phyloP scores from a whole-genome alignment of 495 filamentous ascomycete species.

The Trichoderma erinaceum region DNA sequence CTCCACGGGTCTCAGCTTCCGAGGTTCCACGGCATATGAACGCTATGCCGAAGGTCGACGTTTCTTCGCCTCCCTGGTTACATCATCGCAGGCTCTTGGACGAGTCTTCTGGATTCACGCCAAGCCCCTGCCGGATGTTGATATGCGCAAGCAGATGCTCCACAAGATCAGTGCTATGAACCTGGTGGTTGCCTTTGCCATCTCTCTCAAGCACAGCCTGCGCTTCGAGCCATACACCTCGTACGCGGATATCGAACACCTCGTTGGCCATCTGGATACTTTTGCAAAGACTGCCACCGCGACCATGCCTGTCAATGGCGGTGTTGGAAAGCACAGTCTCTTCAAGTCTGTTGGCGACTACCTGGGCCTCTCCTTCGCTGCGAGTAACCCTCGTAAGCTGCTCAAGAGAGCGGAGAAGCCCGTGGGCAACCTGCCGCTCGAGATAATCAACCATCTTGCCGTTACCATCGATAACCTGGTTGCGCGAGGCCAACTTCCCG shows the following conservation, averaged over 20 bases:
- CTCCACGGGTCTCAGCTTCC: constrained; percentile 74
- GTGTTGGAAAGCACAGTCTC: constrained; percentile 36
- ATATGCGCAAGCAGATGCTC: constrained; percentile 62
- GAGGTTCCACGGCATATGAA: constrained; percentile 80
- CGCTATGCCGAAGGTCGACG: constrained; percentile 69
- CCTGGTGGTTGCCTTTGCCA: constrained; percentile 69
- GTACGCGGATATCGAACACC: constrained; percentile 57
- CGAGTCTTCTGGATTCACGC: constrained; percentile 75
- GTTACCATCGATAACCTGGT: constrained; percentile 55
- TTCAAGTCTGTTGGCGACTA: constrained; percentile 64
- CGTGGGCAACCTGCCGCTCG: constrained; percentile 70
- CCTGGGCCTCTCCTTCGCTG: constrained; percentile 62
- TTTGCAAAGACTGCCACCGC: constrained; percentile 65
- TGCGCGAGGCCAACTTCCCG: constrained; percentile 48
- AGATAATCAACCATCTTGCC: constrained; percentile 67
- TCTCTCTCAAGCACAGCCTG: constrained; percentile 77
- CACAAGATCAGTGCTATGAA: constrained; percentile 56
- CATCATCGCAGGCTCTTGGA: constrained; percentile 66
- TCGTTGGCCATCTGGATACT: constrained; percentile 57
- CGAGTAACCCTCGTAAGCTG: constrained; percentile 65
- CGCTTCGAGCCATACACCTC: constrained; percentile 80
- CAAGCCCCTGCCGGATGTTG: constrained; percentile 56
- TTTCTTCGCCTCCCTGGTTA: constrained; percentile 69
- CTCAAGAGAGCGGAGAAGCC: constrained; percentile 58
- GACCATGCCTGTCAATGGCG: constrained; percentile 39